phyloP scores from a whole-genome alignment of 441 rosid genomes.

The Adansonia grandidieri region DNA sequence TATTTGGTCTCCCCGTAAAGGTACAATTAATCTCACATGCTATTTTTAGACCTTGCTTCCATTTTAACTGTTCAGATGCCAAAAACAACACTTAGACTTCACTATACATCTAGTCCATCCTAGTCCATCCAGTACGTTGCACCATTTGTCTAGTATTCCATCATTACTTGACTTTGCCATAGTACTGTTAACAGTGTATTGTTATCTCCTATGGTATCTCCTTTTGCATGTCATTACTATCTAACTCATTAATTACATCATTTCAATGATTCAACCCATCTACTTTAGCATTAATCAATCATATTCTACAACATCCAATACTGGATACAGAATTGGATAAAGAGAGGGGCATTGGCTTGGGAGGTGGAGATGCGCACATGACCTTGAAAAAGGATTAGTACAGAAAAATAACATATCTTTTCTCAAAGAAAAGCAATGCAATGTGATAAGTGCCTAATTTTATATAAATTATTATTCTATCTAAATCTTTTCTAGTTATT shows the following conservation, averaged over 20 bases:
- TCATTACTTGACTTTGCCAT: background rate
- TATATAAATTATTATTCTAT: too few species aligned
- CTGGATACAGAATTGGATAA: background rate
- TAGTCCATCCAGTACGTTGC: background rate
- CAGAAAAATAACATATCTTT: background rate
- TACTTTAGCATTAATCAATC: background rate
- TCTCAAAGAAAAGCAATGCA: background rate
- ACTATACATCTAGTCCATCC: background rate
- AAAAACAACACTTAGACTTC: background rate
- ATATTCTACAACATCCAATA: background rate
- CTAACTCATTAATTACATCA: constrained; percentile 6
- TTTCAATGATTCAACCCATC: background rate
- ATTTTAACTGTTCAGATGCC: background rate
- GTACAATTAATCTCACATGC: constrained; percentile 2
- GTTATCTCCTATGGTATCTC: constrained; percentile 9
- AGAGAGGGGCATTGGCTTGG: background rate
- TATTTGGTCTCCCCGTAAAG: background rate
- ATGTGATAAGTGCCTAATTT: too few species aligned
- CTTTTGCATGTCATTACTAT: background rate
- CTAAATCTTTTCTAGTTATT: too few species aligned
- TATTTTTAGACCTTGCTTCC: background rate
- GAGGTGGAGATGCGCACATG: background rate
- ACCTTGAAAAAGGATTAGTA: constrained; percentile 15
- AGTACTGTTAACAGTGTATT: background rate
- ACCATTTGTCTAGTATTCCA: background rate